These are phyloP conservation scores for Phytopythium delawarense DNA, from an alignment of 352 stramenopile genomes.

Conservation along the genomic window DNA sequence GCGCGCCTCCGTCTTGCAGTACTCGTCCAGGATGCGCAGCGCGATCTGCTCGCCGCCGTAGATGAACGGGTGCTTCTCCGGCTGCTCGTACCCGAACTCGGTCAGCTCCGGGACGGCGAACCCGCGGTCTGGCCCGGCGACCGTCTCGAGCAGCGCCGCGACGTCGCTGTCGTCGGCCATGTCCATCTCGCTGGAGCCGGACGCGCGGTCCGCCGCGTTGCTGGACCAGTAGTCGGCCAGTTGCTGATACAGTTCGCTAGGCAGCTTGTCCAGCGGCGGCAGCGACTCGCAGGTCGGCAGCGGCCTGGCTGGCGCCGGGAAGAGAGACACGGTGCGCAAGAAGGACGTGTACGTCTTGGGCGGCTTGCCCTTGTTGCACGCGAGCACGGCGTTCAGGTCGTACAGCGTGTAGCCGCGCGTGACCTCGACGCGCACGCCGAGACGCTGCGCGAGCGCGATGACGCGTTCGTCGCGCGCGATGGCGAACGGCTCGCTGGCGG, in stretches of 20 bases:
- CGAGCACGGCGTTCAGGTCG: constrained; percentile 61
- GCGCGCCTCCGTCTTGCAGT: constrained; percentile 77
- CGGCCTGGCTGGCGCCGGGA: constrained; percentile 44
- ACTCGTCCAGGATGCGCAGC: constrained; percentile 57
- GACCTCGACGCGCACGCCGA: constrained; percentile 70
- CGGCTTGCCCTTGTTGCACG: constrained; percentile 40
- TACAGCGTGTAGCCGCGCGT: constrained; percentile 69
- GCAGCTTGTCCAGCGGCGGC: constrained; percentile 28
- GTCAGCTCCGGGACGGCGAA: constrained; percentile 63
- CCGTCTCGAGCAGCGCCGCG: constrained; percentile 25
- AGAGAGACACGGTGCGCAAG: constrained; percentile 42
- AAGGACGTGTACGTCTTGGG: constrained; percentile 82
- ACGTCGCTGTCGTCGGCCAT: constrained; percentile 14
- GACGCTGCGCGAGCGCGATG: constrained; percentile 30
- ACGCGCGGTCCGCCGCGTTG: not conserved
- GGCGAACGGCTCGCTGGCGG: constrained; percentile 90
- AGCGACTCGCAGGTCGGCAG: constrained; percentile 45
- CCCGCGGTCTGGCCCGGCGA: constrained; percentile 52
- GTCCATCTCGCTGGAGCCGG: constrained; percentile 10
- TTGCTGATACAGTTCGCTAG: constrained; percentile 58
- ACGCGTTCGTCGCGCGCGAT: constrained; percentile 75
- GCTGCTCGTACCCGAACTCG: constrained; percentile 59
- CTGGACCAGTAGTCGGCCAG: constrained; percentile 46
- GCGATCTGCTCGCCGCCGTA: constrained; percentile 70
- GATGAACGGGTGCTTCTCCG: constrained; percentile 62